Percentiles rank a stretch among this genome's conserved stretches.
These are phyloP conservation scores for Graphilbum sp. DNA, from an alignment of 2,329 filamentous ascomycete species.

Conservation along the genomic window DNA sequence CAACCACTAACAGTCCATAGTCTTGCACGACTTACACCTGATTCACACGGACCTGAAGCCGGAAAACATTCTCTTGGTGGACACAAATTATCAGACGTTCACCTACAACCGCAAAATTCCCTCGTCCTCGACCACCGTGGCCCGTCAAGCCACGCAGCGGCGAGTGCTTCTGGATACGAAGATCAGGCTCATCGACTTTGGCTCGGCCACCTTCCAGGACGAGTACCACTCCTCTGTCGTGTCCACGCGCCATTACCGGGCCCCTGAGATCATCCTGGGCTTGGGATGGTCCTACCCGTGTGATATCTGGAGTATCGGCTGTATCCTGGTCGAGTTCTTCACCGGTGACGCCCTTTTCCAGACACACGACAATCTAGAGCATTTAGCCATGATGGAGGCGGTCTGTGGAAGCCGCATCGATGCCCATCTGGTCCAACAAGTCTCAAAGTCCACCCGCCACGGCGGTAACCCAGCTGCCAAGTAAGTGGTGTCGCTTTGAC, in stretches of 20 bases:
- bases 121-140: constrained; percentile 44
- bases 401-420: constrained; percentile 46
- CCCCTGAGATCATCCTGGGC: constrained; percentile 54
- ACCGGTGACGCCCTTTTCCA: constrained; percentile 57
- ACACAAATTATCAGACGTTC: constrained; percentile 51
- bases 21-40: constrained; percentile 89
- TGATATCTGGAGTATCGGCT: constrained; percentile 60
- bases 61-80: constrained; percentile 52
- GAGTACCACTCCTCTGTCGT: constrained; percentile 59
- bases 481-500: too few relatives aligned
- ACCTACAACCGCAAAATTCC: constrained; percentile 56
- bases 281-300: constrained; percentile 57
- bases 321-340: constrained; percentile 56
- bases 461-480: constrained; percentile 46
- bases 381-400: constrained; percentile 61
- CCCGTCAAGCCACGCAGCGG: constrained; percentile 44
- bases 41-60: constrained; percentile 77
- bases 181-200: constrained; percentile 55
- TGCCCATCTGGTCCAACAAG: constrained; percentile 36
- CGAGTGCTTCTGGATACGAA: constrained; percentile 51
- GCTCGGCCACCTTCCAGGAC: constrained; percentile 56
- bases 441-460: constrained; percentile 40
- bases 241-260: constrained; percentile 52
- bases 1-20: constrained; percentile 28
- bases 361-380: constrained; percentile 56